These are phyloP conservation scores for Ailanthus altissimus DNA, from an alignment of 345 rosid genomes.

Conservation along the genomic window DNA sequence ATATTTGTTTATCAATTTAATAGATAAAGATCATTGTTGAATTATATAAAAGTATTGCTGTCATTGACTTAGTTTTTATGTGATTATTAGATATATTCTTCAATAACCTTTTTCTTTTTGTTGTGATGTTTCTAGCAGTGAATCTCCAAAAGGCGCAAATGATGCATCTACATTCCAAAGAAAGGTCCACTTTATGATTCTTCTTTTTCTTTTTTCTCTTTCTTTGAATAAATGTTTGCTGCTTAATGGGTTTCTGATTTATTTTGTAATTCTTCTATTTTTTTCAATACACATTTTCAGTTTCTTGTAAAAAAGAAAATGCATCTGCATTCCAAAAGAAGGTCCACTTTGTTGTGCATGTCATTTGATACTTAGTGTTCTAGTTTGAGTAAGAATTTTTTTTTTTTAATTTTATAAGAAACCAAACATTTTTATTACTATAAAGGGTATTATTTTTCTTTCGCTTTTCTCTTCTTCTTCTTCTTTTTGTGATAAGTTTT, in stretches of 20 bases:
- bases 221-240: not conserved
- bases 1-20: not conserved
- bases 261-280: not conserved
- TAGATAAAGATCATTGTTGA: not conserved
- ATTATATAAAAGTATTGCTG: not conserved
- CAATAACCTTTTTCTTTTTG: constrained; percentile 3
- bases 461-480: no score
- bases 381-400: no score
- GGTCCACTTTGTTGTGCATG: not conserved
- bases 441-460: no score
- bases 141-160: constrained; percentile 95
- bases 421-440: no score
- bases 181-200: constrained; percentile 57
- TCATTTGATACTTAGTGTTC: not conserved
- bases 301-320: not conserved
- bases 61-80: not conserved
- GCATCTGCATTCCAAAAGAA: not conserved
- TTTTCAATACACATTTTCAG: not conserved
- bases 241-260: not conserved
- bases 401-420: no score
- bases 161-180: constrained; percentile 98
- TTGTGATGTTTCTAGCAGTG: constrained; percentile 54
- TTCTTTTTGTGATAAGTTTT: not conserved
- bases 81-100: not conserved
- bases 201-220: not conserved